These are phyloP conservation scores for Penicillium sp. DNA, from an alignment of 2,329 filamentous ascomycete species.

Conservation along the genomic window DNA sequence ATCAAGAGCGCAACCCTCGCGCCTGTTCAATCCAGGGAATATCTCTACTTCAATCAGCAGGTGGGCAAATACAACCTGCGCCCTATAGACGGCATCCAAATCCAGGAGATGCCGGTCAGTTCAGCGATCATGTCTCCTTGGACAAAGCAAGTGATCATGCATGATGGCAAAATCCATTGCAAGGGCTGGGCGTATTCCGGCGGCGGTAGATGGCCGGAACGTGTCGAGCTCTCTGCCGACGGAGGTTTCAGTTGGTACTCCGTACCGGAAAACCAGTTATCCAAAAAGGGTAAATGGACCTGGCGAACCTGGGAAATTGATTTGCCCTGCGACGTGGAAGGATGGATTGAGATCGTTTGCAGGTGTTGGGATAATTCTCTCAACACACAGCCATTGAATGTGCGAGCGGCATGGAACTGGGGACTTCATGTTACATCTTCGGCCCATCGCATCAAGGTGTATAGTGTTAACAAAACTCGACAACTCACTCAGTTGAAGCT, in stretches of 20 bases:
- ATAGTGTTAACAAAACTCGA: constrained; percentile 37
- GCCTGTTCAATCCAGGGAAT: constrained; percentile 66
- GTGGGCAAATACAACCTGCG: constrained; percentile 66
- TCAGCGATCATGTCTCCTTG: constrained; percentile 66
- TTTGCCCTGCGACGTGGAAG: constrained; percentile 62
- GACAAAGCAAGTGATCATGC: constrained; percentile 62
- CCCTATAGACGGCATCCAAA: constrained; percentile 63
- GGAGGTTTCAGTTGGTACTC: constrained; percentile 67
- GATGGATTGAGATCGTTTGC: constrained; percentile 61
- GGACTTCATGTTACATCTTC: constrained; percentile 42
- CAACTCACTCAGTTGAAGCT: constrained; percentile 22
- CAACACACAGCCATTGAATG: constrained; percentile 60
- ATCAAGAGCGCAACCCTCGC: constrained; percentile 58
- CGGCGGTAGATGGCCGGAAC: constrained; percentile 60
- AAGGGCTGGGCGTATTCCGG: constrained; percentile 62
- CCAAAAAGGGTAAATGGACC: constrained; percentile 61
- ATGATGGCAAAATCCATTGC: constrained; percentile 59
- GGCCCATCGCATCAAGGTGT: constrained; percentile 41
- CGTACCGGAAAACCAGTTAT: constrained; percentile 61
- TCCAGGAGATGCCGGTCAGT: constrained; percentile 72
- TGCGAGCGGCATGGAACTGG: constrained; percentile 56
- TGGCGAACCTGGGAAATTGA: constrained; percentile 68
- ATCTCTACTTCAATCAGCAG: constrained; percentile 69
- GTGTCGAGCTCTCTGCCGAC: constrained; percentile 65
- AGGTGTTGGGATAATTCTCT: constrained; percentile 64